A percentile compares a stretch with the other conserved stretches of the same genome.
phyloP scores from a whole-genome alignment of 2,329 filamentous ascomycete species.

The Orbilia oligospora region DNA sequence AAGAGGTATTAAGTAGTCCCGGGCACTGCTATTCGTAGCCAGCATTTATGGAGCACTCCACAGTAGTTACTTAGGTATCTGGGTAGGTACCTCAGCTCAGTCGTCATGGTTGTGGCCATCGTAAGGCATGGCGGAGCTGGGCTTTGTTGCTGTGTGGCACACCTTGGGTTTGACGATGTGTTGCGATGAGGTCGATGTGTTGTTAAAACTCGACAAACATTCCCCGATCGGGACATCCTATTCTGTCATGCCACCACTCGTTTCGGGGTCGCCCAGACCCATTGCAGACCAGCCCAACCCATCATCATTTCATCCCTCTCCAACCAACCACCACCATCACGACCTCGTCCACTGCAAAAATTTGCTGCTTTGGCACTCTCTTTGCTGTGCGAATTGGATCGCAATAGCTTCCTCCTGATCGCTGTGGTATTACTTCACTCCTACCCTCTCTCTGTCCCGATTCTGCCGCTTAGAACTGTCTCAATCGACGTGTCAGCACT shows the following conservation, averaged over 20 bases:
- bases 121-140: neutral
- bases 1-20: too few species aligned
- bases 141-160: slow-evolving; percentile 4
- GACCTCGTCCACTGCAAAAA: slow-evolving; percentile 18
- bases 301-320: slow-evolving; percentile 58
- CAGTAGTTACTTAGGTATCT: too few species aligned
- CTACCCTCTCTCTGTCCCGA: slow-evolving; percentile 13
- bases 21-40: neutral
- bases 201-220: neutral
- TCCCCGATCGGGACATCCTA: slow-evolving; percentile 9
- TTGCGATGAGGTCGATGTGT: slow-evolving; percentile 34
- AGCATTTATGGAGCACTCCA: too few species aligned
- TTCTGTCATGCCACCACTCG: slow-evolving; percentile 45
- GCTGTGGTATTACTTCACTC: slow-evolving; percentile 30
- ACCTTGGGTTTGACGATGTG: slow-evolving; percentile 6
- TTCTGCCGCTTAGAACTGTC: slow-evolving; percentile 27
- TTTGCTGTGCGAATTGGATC: slow-evolving; percentile 39
- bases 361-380: slow-evolving; percentile 34
- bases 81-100: too few species aligned
- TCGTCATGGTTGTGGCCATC: neutral
- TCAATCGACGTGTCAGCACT: slow-evolving; percentile 61
- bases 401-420: slow-evolving; percentile 44
- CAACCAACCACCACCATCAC: slow-evolving; percentile 58
- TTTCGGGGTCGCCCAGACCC: slow-evolving; percentile 30
- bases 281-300: slow-evolving; percentile 48